Evolutionary conservation across 2,329 filamentous ascomycete genomes (phyloP).

Genomic region (Ceratocystis alfenasii): DNA sequence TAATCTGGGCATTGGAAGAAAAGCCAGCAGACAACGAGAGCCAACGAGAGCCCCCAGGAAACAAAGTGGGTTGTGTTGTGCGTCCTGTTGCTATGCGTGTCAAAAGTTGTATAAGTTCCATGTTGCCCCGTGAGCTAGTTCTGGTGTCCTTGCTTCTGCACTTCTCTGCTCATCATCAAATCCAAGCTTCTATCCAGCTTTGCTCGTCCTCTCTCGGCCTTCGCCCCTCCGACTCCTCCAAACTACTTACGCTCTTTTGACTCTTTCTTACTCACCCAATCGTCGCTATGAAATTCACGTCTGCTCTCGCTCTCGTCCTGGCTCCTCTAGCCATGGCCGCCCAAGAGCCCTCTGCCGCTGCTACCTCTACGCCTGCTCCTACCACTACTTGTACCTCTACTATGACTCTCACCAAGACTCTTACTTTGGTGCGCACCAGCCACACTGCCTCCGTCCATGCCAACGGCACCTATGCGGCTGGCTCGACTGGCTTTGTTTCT

Average conservation of each 20-base stretch:
- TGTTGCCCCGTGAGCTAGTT: conserved; percentile 3
- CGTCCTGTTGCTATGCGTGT: background rate
- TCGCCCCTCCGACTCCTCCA: background rate
- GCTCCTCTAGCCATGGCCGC: conserved; percentile 45
- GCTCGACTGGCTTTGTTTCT: conserved; percentile 25
- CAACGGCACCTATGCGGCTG: conserved; percentile 29
- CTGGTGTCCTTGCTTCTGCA: background rate
- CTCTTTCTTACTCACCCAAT: background rate
- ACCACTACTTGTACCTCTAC: conserved; percentile 31
- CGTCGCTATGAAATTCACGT: conserved; percentile 32
- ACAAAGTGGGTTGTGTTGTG: background rate
- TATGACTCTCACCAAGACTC: conserved; percentile 38
- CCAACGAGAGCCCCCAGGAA: background rate
- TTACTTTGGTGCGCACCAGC: conserved; percentile 39
- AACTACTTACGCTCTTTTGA: background rate
- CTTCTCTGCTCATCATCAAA: background rate
- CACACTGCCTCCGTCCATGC: conserved; percentile 30
- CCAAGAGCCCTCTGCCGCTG: conserved; percentile 25
- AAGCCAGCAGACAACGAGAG: background rate
- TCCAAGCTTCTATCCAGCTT: conserved; percentile 2
- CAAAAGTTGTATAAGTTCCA: conserved; percentile 6
- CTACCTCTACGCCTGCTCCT: conserved; percentile 20
- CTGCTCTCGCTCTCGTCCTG: conserved; percentile 38
- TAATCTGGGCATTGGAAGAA: background rate
- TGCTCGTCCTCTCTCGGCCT: background rate